Evolutionary conservation across 352 stramenopile species (phyloP).

Genomic region (Pythium brassicae): DNA sequence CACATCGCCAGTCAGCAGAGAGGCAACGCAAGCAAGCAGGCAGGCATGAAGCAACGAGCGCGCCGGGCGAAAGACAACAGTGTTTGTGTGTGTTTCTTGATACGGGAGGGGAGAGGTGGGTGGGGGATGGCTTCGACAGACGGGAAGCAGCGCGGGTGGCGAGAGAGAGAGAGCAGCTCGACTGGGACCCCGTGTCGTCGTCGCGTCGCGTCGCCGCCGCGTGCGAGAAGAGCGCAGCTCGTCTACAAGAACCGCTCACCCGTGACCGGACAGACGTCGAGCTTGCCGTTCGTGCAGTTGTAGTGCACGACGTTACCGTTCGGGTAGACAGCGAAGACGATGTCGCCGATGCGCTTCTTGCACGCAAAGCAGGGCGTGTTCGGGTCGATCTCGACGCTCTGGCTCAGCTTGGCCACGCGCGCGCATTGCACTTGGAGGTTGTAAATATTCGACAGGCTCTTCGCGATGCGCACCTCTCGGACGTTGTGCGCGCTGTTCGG

Average conservation of each 20-base stretch:
- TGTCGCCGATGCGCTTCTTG: constrained; percentile 86
- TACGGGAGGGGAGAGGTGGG: too few relatives aligned
- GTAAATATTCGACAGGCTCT: constrained; percentile 87
- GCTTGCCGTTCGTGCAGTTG: constrained; percentile 84
- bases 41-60: background rate
- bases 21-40: too few relatives aligned
- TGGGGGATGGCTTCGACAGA: too few relatives aligned
- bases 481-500: constrained; percentile 81
- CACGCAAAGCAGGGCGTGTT: constrained; percentile 76
- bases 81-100: background rate
- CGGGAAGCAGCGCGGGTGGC: too few relatives aligned
- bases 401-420: constrained; percentile 70
- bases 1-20: too few relatives aligned
- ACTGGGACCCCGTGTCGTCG: background rate
- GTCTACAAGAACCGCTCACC: constrained; percentile 72
- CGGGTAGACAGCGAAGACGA: constrained; percentile 85
- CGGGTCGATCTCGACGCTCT: constrained; percentile 79
- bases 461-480: constrained; percentile 71
- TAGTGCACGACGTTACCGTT: constrained; percentile 86
- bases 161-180: background rate
- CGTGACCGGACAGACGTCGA: constrained; percentile 78
- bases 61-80: background rate
- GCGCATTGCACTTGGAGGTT: constrained; percentile 88
- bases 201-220: background rate
- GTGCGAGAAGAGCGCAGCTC: background rate